Evolutionary conservation across 1,139 yeast genomes (phyloP).

Genomic region (Debaryomyces fabryi): DNA sequence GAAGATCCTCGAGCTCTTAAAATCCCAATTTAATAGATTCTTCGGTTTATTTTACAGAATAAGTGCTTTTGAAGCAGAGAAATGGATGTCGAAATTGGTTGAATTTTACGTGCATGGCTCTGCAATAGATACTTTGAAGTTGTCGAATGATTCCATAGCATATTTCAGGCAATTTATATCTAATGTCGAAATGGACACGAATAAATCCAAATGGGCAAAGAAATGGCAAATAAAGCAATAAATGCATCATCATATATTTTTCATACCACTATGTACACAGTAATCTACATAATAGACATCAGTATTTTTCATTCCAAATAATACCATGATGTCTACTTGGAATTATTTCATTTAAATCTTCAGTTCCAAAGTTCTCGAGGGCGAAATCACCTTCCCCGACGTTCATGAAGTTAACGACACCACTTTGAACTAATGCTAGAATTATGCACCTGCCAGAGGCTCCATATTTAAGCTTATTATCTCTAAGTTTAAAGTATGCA

Average conservation of each 20-base stretch:
- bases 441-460: conserved; percentile 47
- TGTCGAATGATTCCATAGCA: conserved; percentile 2
- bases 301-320: conserved; percentile 17
- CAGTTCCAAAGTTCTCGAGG: conserved; percentile 27
- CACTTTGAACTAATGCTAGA: conserved; percentile 71
- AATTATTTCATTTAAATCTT: conserved; percentile 17
- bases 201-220: conserved; percentile 6
- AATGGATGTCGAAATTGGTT: conserved; percentile 15
- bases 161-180: conserved; percentile 9
- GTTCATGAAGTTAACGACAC: conserved; percentile 67
- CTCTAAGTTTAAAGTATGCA: conserved; percentile 31
- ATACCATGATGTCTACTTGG: conserved; percentile 22
- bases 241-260: background rate
- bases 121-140: background rate
- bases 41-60: conserved; percentile 15
- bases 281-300: background rate
- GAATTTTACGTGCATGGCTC: conserved; percentile 10
- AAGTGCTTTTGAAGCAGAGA: conserved; percentile 10
- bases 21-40: conserved; percentile 17
- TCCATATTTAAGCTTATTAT: conserved; percentile 44
- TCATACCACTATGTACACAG: background rate
- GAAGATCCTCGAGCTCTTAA: conserved; percentile 9
- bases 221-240: conserved; percentile 5
- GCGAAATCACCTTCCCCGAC: conserved; percentile 64
- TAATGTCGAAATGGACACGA: conserved; percentile 4